Percentiles rank a stretch among this genome's conserved stretches.
Conservation (phyloP, 2,329 filamentous ascomycete genomes). For the Teratosphaeria viscida region DNA sequence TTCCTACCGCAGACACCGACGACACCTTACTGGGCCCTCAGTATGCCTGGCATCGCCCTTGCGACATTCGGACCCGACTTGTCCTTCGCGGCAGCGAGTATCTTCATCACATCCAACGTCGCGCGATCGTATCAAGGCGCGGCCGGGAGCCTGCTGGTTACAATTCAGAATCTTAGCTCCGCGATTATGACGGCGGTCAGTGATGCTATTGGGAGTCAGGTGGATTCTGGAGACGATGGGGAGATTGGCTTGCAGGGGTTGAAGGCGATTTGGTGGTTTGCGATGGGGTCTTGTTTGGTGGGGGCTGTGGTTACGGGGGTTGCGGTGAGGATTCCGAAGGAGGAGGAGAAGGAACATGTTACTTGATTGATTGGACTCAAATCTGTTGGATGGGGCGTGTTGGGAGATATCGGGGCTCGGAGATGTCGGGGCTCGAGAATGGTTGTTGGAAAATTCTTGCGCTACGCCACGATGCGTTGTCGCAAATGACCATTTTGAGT, state of each 20-base stretch:
- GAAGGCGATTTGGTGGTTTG: constrained; percentile 22
- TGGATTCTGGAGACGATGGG: constrained; percentile 14
- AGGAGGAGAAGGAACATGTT: constrained; percentile 23
- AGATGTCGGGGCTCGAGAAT: no score
- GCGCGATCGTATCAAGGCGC: constrained; percentile 38
- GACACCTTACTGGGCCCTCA: constrained; percentile 37
- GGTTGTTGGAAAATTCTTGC: no score
- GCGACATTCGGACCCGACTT: constrained; percentile 40
- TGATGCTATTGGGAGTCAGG: constrained; percentile 18
- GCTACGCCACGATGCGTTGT: no score
- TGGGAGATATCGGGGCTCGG: no score
- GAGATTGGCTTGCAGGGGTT: constrained; percentile 18
- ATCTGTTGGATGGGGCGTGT: no score
- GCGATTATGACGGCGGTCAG: constrained; percentile 30
- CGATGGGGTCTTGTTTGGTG: constrained; percentile 12
- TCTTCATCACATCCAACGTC: constrained; percentile 39
- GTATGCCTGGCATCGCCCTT: constrained; percentile 34
- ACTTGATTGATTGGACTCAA: not conserved
- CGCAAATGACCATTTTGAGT: no score
- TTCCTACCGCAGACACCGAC: constrained; percentile 32
- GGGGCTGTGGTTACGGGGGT: constrained; percentile 16
- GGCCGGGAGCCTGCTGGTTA: constrained; percentile 37
- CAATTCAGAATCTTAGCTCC: constrained; percentile 36
- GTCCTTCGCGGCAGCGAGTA: constrained; percentile 38
- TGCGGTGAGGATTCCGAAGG: constrained; percentile 21